phyloP scores from a whole-genome alignment of 2,329 filamentous ascomycete species.

The Ceratocystis cubensis region DNA sequence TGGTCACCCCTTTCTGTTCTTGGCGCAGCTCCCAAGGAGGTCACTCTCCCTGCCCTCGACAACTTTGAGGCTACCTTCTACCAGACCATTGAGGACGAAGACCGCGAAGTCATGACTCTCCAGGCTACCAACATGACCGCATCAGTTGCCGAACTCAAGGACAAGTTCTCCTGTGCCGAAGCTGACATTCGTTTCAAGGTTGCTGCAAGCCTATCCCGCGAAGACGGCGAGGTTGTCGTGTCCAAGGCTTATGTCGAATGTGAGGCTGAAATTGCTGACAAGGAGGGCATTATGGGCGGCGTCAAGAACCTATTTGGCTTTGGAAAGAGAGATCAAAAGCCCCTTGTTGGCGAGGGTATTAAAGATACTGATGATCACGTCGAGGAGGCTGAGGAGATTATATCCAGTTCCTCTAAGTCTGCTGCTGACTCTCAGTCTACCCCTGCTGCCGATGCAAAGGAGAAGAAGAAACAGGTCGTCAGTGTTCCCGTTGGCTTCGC shows the following conservation, averaged over 20 bases:
- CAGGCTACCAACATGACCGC: slow-evolving; percentile 76
- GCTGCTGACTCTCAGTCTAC: slow-evolving; percentile 32
- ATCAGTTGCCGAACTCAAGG: slow-evolving; percentile 64
- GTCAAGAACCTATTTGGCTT: slow-evolving; percentile 96
- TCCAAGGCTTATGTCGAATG: slow-evolving; percentile 69
- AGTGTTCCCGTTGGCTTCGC: slow-evolving; percentile 40
- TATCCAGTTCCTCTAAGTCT: slow-evolving; percentile 25
- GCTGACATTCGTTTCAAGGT: slow-evolving; percentile 72
- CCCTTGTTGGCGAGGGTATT: slow-evolving; percentile 50
- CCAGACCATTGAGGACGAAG: slow-evolving; percentile 51
- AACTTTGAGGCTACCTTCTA: slow-evolving; percentile 73
- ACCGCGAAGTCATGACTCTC: slow-evolving; percentile 53
- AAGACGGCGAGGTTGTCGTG: slow-evolving; percentile 71
- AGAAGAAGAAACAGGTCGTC: slow-evolving; percentile 49
- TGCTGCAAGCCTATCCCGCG: slow-evolving; percentile 54
- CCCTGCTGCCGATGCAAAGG: slow-evolving; percentile 37
- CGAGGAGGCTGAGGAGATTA: slow-evolving; percentile 28
- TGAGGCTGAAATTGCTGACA: slow-evolving; percentile 59
- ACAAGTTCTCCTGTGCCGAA: slow-evolving; percentile 63
- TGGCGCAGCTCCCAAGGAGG: slow-evolving; percentile 65
- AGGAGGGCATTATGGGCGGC: slow-evolving; percentile 76
- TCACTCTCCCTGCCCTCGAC: slow-evolving; percentile 68
- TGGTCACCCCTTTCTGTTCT: slow-evolving; percentile 67
- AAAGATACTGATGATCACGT: slow-evolving; percentile 29
- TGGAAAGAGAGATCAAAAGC: slow-evolving; percentile 76